A percentile compares a stretch with the other conserved stretches of the same genome.
phyloP scores from a whole-genome alignment of 2,329 filamentous ascomycete species.

The Epichloe aotearoae region DNA sequence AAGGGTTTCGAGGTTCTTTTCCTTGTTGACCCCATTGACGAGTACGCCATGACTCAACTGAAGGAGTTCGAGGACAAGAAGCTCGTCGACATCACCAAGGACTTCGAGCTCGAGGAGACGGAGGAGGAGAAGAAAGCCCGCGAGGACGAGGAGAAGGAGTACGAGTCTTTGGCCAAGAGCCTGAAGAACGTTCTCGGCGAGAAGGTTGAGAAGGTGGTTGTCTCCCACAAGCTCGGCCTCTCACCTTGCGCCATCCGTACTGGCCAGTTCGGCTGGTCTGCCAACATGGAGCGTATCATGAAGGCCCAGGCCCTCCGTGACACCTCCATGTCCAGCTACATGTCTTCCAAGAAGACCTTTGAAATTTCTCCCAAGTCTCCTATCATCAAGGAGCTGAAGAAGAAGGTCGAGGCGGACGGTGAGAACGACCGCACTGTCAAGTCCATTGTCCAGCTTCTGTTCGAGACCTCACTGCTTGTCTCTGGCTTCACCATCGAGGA shows the following conservation, averaged over 20 bases:
- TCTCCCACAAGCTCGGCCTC: constrained; percentile 91
- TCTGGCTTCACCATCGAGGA: constrained; percentile 99
- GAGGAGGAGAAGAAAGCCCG: constrained; percentile 97
- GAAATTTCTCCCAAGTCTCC: constrained; percentile 98
- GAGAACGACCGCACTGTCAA: constrained; percentile 99
- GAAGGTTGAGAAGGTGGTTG: constrained; percentile 99
- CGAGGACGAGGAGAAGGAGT: constrained; percentile 98
- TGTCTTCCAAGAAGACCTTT: constrained; percentile 99
- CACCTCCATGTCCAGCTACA: constrained; percentile 99
- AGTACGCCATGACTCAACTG: constrained; percentile 98
- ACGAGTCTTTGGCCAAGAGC: constrained; percentile 82
- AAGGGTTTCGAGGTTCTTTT: constrained; percentile 99
- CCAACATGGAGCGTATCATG: constrained; percentile 99
- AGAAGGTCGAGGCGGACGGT: constrained; percentile 94
- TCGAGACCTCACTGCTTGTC: constrained; percentile 96
- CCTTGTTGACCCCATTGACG: constrained; percentile 97
- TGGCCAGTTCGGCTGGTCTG: constrained; percentile 98
- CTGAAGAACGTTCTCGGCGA: constrained; percentile 99
- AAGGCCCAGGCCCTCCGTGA: constrained; percentile 99
- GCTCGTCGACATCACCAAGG: constrained; percentile 99
- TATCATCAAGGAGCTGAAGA: constrained; percentile 98
- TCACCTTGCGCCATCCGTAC: constrained; percentile 98
- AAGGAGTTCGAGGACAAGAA: constrained; percentile 99
- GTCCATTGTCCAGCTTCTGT: constrained; percentile 95
- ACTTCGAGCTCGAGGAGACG: constrained; percentile 99